A percentile compares a stretch with the other conserved stretches of the same genome.
Conservation (phyloP, 1,139 yeast species). For the Hanseniaspora uvarum region DNA sequence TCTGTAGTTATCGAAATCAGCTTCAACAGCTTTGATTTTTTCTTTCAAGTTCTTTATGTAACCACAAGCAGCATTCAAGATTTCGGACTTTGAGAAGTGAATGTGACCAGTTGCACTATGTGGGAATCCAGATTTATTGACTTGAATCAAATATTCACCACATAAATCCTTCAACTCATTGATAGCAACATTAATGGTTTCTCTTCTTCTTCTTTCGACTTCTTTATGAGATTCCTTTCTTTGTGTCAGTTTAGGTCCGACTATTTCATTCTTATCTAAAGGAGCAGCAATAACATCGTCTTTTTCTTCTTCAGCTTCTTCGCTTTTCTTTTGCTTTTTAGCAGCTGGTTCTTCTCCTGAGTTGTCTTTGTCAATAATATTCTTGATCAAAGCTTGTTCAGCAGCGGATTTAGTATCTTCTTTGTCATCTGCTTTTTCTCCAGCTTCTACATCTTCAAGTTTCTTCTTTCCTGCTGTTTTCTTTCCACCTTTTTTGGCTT, state of each 20-base stretch:
- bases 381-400: conserved; percentile 5
- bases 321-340: conserved; percentile 21
- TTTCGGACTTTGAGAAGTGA: conserved; percentile 14
- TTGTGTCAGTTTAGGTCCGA: conserved; percentile 31
- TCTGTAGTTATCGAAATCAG: conserved; percentile 13
- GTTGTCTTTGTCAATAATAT: conserved; percentile 20
- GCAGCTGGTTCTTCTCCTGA: conserved; percentile 21
- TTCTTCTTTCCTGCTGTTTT: background rate
- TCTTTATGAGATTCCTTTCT: conserved; percentile 91
- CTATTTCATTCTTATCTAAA: conserved; percentile 20
- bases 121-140: background rate
- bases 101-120: background rate
- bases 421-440: conserved; percentile 20
- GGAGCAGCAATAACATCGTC: conserved; percentile 17
- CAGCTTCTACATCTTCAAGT: conserved; percentile 11
- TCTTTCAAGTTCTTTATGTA: conserved; percentile 11
- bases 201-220: conserved; percentile 93
- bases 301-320: conserved; percentile 11
- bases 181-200: conserved; percentile 81
- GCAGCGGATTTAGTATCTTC: conserved; percentile 16
- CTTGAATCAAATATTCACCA: conserved; percentile 1
- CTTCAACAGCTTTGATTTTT: conserved; percentile 9
- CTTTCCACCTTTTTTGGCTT: background rate
- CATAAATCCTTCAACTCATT: conserved; percentile 57
- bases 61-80: conserved; percentile 13